Evolutionary conservation across 192 early-diverging fungal species (phyloP).

Genomic region (Geranomyces variabilis): DNA sequence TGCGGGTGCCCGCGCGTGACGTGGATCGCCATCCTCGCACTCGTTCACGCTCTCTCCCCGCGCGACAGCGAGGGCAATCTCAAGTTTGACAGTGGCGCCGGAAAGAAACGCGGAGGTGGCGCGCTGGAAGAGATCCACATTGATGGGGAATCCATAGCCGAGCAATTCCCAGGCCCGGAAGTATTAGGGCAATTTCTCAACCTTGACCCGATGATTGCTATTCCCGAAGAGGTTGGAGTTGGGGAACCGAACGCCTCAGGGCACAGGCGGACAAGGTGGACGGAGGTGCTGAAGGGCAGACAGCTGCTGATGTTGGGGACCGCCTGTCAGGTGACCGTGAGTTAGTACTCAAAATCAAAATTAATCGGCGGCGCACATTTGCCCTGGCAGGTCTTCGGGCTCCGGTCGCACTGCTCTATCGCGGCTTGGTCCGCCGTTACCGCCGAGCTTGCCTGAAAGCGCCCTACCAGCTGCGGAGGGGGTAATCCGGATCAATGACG

Average conservation of each 20-base stretch:
- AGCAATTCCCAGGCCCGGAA: neutral
- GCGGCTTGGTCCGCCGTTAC: too few relatives aligned
- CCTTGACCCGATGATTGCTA: neutral
- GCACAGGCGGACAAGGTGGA: slow-evolving; percentile 8
- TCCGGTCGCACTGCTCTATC: too few relatives aligned
- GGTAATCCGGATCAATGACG: too few relatives aligned
- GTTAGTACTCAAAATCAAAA: too few relatives aligned
- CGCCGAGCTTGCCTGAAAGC: too few relatives aligned
- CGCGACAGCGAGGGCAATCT: neutral
- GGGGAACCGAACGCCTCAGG: neutral
- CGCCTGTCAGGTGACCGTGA: too few relatives aligned
- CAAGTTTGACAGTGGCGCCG: neutral
- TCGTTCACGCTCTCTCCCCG: neutral
- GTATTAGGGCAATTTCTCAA: neutral
- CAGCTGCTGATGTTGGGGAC: neutral
- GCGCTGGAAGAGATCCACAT: slow-evolving; percentile 9
- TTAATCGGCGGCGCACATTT: too few relatives aligned
- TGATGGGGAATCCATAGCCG: neutral
- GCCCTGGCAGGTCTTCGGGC: too few relatives aligned
- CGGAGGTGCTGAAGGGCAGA: slow-evolving; percentile 4
- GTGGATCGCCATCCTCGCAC: neutral
- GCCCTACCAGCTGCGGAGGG: too few relatives aligned
- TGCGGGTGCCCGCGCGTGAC: neutral
- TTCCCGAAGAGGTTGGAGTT: neutral
- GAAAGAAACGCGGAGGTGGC: neutral